Evolutionary conservation across 1,284 basidiomycete species (phyloP), one percentile per base, ranked within the genome.

Genomic region (Microstroma glucosiphilum): DNA sequence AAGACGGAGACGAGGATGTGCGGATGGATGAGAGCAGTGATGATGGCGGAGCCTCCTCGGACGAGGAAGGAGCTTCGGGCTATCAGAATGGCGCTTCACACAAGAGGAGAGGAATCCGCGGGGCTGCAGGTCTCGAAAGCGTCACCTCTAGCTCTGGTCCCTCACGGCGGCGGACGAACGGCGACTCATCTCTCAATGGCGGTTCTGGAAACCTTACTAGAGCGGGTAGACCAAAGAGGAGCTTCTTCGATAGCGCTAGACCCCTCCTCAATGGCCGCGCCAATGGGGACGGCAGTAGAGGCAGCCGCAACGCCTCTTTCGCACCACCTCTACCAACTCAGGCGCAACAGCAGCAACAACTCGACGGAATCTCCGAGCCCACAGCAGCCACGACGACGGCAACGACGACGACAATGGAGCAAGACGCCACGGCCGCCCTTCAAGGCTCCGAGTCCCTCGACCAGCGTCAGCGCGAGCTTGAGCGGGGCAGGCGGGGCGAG

Each of bases 401-500:
- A 48, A 3, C 46, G 4, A 48, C 17, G 23, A 48, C 46, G 46
- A n/a, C 46, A 12, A n/a, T 23, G n/a, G 46, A 48, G 23, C n/a
- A n/a, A 23, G 46, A n/a, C 46, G 46, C 23, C 23, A 23, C 46
- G 23, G 46, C 46, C 6, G 46, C 46, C 3, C 17, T 48, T 3
- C n/a, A n/a, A 23, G 46, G 46, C 46, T n/a, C n/a, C 46, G 46
- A 23, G 17, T n/a, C 17, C 46, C 46, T 48, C n/a, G 23, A 23
- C 51, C 21, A 54, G 19, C 19, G 51, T 8, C 21, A 54, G 21
- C n/a, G 51, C 21, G 51, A 54, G 51, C 15, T 54, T 7, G 51
- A 54, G 51, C 51, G 51, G 15, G 51, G 51, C 13, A 21, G 51
- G n/a, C 19, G 51, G 25, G 51, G 51, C 15, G 51, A 54, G 13